These are phyloP conservation scores for Rasamsonia emersonii DNA, from an alignment of 2,329 filamentous ascomycete genomes.

Conservation along the genomic window DNA sequence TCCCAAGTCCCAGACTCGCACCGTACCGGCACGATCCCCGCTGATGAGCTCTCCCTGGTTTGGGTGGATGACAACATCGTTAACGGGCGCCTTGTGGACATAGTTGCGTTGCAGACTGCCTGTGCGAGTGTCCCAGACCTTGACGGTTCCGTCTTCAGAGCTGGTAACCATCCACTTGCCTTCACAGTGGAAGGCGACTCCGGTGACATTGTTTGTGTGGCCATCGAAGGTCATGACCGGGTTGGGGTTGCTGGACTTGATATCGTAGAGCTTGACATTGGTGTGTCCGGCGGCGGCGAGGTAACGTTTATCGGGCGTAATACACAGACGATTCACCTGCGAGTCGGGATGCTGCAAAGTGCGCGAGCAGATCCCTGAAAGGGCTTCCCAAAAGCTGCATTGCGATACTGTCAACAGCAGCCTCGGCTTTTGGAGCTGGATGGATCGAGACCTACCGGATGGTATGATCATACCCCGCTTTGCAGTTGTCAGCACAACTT, in stretches of 20 bases:
- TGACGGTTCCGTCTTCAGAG: conserved; percentile 91
- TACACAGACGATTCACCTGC: conserved; percentile 95
- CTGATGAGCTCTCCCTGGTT: conserved; percentile 98
- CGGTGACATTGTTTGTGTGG: conserved; percentile 91
- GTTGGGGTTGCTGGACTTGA: conserved; percentile 95
- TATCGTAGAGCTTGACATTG: conserved; percentile 95
- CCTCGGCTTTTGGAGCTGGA: conserved; percentile 3
- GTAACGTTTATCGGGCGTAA: conserved; percentile 95
- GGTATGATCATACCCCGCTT: conserved; percentile 67
- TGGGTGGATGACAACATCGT: conserved; percentile 98
- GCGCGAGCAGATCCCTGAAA: conserved; percentile 94
- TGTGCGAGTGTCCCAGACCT: conserved; percentile 89
- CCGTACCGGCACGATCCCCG: conserved; percentile 85
- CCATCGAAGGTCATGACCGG: conserved; percentile 90
- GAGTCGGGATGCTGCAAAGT: conserved; percentile 98
- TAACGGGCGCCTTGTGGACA: conserved; percentile 77
- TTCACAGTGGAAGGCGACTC: conserved; percentile 95
- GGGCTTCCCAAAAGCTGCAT: conserved; percentile 88
- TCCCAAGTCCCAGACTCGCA: conserved; percentile 90
- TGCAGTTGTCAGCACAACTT: conserved; percentile 7
- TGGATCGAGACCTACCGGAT: conserved; percentile 49
- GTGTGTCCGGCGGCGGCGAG: conserved; percentile 74
- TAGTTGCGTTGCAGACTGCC: conserved; percentile 89
- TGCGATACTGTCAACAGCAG: conserved; percentile 5
- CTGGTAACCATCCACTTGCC: conserved; percentile 99